Base-by-base conservation (phyloP, 805 yeast species). In the Kockiozyma suomiensis region DNA sequence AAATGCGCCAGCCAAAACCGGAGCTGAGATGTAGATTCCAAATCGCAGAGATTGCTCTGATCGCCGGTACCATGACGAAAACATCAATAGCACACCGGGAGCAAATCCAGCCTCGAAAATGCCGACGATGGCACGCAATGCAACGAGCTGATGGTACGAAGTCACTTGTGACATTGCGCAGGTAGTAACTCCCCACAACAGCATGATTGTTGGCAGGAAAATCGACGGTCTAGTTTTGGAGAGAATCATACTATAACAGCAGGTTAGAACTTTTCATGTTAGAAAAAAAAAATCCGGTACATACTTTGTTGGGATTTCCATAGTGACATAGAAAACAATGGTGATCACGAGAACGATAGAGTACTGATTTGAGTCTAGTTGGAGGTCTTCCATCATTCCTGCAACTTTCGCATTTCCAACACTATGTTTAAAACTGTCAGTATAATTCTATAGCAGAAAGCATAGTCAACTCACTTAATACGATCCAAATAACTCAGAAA, bases 31-130 rank as follows among this genome's bases (percentile, higher is more conserved):
- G 73, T 81, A 82, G 64, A 83, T 74, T 42, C 83, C 83, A 23
- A 84, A 83, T 71, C 90, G 78, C 68, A 87, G 76, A 45, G 81
- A 77, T 58, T 83, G 77, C 73, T 86, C 88, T 53, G 76, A 75
- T 51, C 83, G 78, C 65, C 77, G 76, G 70, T 82, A 83, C 80
- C 81, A 84, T 25, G 82, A 54, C n/a, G 55, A 49, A 26, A 62
- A 30, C 32, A 61, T n/a, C 15, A 45, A 52, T 15, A 61, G 46
- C 12, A 70, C 69, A 2, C 73, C 83, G 4, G 90, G 87, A 73
- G 82, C 78, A 66, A 78, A 81, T 17, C 79, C 81, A 21, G 79
- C 76, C 57, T 78, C 81, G 33, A 76, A 66, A 12, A 73, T 71
- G 1, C 81, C 81, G 6, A 79, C 69, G 40, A 76, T 69, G 5